A percentile compares a stretch with the other conserved stretches of the same genome.
Conservation (phyloP, 2,329 filamentous ascomycete genomes). For the Diplodia seriata region DNA sequence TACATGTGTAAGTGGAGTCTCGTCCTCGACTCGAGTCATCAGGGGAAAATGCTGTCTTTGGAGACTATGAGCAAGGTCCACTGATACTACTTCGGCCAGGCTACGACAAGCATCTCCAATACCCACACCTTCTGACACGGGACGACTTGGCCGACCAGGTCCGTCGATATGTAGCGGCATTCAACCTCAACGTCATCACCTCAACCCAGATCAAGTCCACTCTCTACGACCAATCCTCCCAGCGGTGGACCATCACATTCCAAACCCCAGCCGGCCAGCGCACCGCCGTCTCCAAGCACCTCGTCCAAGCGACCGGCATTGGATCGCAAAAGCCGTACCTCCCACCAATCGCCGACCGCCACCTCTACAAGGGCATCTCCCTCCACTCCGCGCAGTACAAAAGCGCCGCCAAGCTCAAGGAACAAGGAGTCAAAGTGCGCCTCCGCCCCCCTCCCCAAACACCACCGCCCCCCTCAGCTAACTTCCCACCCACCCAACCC, state of each 20-base stretch:
- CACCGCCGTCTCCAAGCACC: slow-evolving; percentile 36
- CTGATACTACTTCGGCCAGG: slow-evolving; percentile 34
- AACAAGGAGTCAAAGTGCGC: slow-evolving; percentile 35
- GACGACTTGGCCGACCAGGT: slow-evolving; percentile 35
- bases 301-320: slow-evolving; percentile 36
- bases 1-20: slow-evolving; percentile 42
- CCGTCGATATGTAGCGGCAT: slow-evolving; percentile 37
- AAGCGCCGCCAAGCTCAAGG: slow-evolving; percentile 36
- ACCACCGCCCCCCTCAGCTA: slow-evolving; percentile 36
- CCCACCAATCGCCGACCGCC: slow-evolving; percentile 36
- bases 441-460: slow-evolving; percentile 5
- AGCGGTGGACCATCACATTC: slow-evolving; percentile 42
- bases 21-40: neutral
- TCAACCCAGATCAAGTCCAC: slow-evolving; percentile 41
- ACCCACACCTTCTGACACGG: slow-evolving; percentile 35
- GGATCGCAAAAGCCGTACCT: slow-evolving; percentile 36
- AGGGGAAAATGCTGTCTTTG: neutral
- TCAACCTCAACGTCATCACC: slow-evolving; percentile 46
- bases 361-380: slow-evolving; percentile 38
- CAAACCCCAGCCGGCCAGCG: slow-evolving; percentile 26
- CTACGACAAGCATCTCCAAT: slow-evolving; percentile 9
- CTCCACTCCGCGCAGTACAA: slow-evolving; percentile 40
- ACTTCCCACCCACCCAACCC: slow-evolving; percentile 32
- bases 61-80: slow-evolving; percentile 12
- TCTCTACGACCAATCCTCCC: slow-evolving; percentile 35